Base-by-base conservation (phyloP, 139 green algal species). In the Picochlorum sp. region DNA sequence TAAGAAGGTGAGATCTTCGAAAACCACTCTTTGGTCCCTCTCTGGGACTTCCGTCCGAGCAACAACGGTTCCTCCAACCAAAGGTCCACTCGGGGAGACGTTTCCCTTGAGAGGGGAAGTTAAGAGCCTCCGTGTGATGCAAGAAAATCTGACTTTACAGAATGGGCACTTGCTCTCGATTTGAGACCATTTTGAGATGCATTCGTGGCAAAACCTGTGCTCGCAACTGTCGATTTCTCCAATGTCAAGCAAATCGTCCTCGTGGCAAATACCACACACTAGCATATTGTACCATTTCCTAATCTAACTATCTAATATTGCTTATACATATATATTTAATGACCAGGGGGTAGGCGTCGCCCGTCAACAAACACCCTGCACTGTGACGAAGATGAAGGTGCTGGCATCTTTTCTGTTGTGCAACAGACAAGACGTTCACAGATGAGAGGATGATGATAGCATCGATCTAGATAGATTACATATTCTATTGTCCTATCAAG, bases 191-290 rank as follows among this genome's bases (percentile, higher is more conserved):
- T 71, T 70, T 6, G 55, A 47, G 57, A 90, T 90, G 72, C 84
- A 90, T 11, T 69, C 45, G 60, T 73, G 85, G 65, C 84, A 90
- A 65, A 86, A 90, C 37, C 71, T 67, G 67, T 88, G 82, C 24
- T 34, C 18, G 59, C 81, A 88, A 26, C 45, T 68, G 60, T 84
- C 59, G 1, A 88, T 58, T 52, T 85, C 81, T 4, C 81, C 81
- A 24, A 83, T 50, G 57, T 85, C 71, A 15, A 49, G 28, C 11
- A 84, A 44, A 8, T 47, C 59, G 3, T 77, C 62, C 1, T 83
- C 77, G 21, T 75, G 67, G 69, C 81, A 86, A 34, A 86, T 81
- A 60, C 70, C 56, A 49, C 80, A 86, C 3, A 50, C 66, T 7
- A 79, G 18, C 47, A 57, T 23, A 7, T 59, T 23, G 14, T 14